Evolutionary conservation across 495 filamentous ascomycete genomes (phyloP).

Genomic region (Viridothelium virens): DNA sequence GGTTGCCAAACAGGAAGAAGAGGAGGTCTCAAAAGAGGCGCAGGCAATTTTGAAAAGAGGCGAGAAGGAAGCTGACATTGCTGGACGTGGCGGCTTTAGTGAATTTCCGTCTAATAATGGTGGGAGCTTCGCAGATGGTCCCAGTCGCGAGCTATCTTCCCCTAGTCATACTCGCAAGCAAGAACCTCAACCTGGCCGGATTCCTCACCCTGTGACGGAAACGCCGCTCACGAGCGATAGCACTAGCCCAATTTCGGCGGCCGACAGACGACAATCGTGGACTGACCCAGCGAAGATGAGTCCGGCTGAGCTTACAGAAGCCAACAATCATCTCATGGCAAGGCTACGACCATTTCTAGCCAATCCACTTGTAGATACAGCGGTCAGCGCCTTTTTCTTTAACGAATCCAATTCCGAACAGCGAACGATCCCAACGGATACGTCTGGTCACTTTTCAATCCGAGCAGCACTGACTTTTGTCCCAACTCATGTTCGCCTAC

Average conservation of each 20-base stretch:
- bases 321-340: constrained; percentile 80
- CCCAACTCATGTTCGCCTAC: constrained; percentile 77
- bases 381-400: constrained; percentile 90
- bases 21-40: constrained; percentile 62
- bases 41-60: constrained; percentile 64
- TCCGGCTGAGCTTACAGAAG: constrained; percentile 62
- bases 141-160: constrained; percentile 13
- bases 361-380: constrained; percentile 60
- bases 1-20: constrained; percentile 45
- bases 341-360: constrained; percentile 82
- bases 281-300: constrained; percentile 52
- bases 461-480: constrained; percentile 77
- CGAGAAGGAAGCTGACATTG: constrained; percentile 59
- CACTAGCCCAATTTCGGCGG: constrained; percentile 27
- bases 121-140: constrained; percentile 22
- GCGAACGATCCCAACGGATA: constrained; percentile 69
- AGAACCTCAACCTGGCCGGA: constrained; percentile 11
- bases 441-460: constrained; percentile 75
- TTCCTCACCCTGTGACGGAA: constrained; percentile 11
- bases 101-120: constrained; percentile 35
- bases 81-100: constrained; percentile 56
- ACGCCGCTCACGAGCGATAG: constrained; percentile 29
- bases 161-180: constrained; percentile 17
- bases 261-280: constrained; percentile 42
- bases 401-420: constrained; percentile 70